Percentiles rank a stretch among this genome's conserved stretches.
Evolutionary conservation across 2,329 filamentous ascomycete species (phyloP).

Genomic region (Fusarium pininemorale): DNA sequence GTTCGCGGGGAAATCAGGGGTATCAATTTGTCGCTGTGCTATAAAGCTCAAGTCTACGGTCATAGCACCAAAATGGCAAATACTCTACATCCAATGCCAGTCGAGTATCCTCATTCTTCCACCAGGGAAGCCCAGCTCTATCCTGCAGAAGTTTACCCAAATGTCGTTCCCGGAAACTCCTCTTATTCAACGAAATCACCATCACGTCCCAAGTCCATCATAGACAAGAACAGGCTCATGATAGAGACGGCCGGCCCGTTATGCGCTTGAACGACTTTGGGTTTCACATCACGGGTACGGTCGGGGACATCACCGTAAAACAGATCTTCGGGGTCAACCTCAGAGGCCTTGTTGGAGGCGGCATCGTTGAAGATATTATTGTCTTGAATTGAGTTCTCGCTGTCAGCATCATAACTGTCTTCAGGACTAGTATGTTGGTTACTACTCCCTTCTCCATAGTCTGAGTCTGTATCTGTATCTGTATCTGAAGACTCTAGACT

Average conservation of each 20-base stretch:
- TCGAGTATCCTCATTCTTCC: neutral
- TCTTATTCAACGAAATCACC: neutral
- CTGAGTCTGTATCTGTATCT: no score
- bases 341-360: neutral
- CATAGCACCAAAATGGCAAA: neutral
- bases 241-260: neutral
- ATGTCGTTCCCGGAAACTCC: neutral
- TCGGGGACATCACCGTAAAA: neutral
- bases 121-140: neutral
- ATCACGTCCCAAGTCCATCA: neutral
- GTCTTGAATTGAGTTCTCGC: neutral
- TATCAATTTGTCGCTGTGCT: neutral
- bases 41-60: neutral
- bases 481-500: neutral
- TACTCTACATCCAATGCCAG: neutral
- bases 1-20: neutral
- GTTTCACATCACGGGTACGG: no score
- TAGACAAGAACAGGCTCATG: neutral
- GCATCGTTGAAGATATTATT: neutral
- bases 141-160: neutral
- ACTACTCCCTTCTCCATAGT: neutral
- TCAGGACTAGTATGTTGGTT: no score
- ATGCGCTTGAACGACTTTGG: neutral
- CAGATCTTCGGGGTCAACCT: conserved; percentile 2
- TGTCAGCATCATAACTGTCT: neutral